These are phyloP conservation scores for Pyricularia grisea DNA, from an alignment of 2,329 filamentous ascomycete genomes.

Conservation along the genomic window DNA sequence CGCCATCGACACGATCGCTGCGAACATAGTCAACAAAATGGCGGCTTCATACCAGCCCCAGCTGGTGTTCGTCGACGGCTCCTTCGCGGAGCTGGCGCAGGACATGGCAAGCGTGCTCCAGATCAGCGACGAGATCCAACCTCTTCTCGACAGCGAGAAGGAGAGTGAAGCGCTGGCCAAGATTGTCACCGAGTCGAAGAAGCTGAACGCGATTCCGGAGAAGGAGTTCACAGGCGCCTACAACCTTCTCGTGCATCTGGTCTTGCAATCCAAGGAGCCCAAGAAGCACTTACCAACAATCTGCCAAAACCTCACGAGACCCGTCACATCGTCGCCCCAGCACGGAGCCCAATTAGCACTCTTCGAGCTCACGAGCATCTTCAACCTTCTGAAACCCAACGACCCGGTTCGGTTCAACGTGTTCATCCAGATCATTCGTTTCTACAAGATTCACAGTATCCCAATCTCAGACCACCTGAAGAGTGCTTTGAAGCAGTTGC, in stretches of 20 bases:
- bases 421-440: constrained; percentile 77
- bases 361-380: constrained; percentile 86
- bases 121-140: constrained; percentile 66
- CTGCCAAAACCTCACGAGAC: constrained; percentile 82
- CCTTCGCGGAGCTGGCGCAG: constrained; percentile 83
- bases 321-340: constrained; percentile 74
- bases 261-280: constrained; percentile 75
- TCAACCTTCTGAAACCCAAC: constrained; percentile 77
- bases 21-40: constrained; percentile 6
- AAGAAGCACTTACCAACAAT: constrained; percentile 80
- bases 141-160: constrained; percentile 62
- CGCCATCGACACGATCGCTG: neutral
- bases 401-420: constrained; percentile 83
- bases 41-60: constrained; percentile 31
- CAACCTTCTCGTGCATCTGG: constrained; percentile 91
- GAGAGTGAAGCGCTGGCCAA: constrained; percentile 86
- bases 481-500: constrained; percentile 73
- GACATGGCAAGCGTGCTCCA: constrained; percentile 95
- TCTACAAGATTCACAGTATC: constrained; percentile 58
- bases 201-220: constrained; percentile 79
- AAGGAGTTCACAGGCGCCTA: constrained; percentile 95
- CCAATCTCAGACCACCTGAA: constrained; percentile 74
- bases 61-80: constrained; percentile 76
- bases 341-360: constrained; percentile 82
- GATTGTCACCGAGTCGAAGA: constrained; percentile 69